Conservation (phyloP, 257 asterid species). For the Forsythia viridissima region DNA sequence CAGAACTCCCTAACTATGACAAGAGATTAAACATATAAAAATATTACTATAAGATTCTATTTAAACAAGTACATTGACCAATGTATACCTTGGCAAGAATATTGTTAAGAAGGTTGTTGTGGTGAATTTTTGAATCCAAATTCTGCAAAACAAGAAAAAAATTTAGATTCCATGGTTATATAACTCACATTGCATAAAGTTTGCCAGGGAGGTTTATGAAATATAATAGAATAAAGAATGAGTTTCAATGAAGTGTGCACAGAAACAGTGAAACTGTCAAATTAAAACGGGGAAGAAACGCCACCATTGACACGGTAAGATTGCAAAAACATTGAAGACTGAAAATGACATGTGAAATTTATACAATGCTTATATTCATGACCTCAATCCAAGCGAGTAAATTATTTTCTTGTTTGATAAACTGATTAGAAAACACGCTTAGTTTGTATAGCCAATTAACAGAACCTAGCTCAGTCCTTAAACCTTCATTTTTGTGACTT, state of each 20-base stretch:
- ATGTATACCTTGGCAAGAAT: slow-evolving; percentile 80
- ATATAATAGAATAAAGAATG: neutral
- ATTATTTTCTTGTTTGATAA: neutral
- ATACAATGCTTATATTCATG: neutral
- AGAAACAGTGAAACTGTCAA: too few relatives aligned
- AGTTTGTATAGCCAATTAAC: neutral
- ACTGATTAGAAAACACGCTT: neutral
- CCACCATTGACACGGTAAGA: too few relatives aligned
- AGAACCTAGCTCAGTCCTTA: neutral
- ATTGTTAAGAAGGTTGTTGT: slow-evolving; percentile 89
- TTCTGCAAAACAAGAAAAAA: slow-evolving; percentile 51
- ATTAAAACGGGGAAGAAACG: too few relatives aligned
- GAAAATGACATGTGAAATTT: neutral
- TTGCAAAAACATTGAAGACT: neutral
- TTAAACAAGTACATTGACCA: slow-evolving; percentile 16
- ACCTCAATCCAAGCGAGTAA: neutral
- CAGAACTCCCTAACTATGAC: neutral
- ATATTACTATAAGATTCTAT: neutral
- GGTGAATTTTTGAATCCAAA: slow-evolving; percentile 96
- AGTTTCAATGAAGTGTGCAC: neutral
- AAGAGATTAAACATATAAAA: neutral
- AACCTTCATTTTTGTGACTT: neutral
- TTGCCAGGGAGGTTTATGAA: neutral
- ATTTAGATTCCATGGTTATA: neutral
- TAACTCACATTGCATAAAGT: slow-evolving; percentile 1